phyloP scores from a whole-genome alignment of 1,284 basidiomycete genomes.

The Ustilago cynodontis region DNA sequence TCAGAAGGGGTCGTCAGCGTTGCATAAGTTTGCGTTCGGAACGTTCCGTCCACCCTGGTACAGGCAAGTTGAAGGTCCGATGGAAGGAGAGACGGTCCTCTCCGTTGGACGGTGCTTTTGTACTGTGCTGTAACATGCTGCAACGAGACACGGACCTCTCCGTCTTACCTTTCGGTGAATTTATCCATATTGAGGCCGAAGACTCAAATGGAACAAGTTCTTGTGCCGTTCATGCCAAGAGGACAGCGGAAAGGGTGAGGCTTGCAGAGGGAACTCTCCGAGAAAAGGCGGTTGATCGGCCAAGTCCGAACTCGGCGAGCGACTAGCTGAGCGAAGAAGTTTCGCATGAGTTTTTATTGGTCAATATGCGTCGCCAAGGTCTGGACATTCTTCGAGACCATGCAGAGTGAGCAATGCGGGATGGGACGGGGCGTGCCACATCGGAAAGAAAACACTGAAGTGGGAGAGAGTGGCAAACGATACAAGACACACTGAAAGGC shows the following conservation, averaged over 20 bases:
- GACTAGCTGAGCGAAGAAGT: not conserved
- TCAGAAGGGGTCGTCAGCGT: too few relatives aligned
- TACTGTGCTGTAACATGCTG: too few relatives aligned
- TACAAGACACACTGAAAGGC: not conserved
- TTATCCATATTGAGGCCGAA: not conserved
- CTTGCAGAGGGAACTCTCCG: conserved; percentile 9
- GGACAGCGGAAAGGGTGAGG: conserved; percentile 6
- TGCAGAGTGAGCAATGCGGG: too few relatives aligned
- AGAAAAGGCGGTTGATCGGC: not conserved
- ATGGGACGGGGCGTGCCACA: not conserved
- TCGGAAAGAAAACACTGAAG: too few relatives aligned
- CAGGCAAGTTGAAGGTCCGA: too few relatives aligned
- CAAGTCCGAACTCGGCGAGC: not conserved
- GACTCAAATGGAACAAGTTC: not conserved
- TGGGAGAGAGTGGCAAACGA: not conserved
- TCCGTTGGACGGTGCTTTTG: too few relatives aligned
- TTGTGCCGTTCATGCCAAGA: not conserved
- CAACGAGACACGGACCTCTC: not conserved
- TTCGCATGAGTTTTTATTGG: not conserved
- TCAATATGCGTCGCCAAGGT: not conserved
- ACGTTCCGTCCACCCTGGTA: too few relatives aligned
- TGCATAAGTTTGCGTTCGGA: too few relatives aligned
- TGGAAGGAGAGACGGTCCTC: too few relatives aligned
- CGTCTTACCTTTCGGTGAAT: not conserved
- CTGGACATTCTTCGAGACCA: too few relatives aligned